These are phyloP conservation scores for Ogataea corticis DNA, from an alignment of 805 yeast species.

Conservation along the genomic window DNA sequence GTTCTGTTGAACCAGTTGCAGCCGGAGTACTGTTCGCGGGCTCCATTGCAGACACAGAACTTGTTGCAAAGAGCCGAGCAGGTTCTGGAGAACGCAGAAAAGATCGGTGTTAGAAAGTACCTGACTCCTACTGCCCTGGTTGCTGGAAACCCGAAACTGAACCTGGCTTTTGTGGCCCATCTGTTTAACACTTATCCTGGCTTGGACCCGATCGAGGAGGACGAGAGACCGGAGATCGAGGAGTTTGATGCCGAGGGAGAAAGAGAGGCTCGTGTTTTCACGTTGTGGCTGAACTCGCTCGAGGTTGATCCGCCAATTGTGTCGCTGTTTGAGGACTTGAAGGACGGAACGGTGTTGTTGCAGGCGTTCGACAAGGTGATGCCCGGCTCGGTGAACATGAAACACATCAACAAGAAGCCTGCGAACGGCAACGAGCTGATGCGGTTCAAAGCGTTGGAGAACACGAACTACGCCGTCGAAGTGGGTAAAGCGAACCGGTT, in stretches of 20 bases:
- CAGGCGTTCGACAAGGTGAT: conserved; percentile 95
- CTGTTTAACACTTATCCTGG: conserved; percentile 97
- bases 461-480: conserved; percentile 97
- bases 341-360: conserved; percentile 84
- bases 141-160: conserved; percentile 94
- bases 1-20: conserved; percentile 84
- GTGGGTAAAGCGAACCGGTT: conserved; percentile 90
- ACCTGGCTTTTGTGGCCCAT: conserved; percentile 96
- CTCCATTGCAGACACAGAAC: conserved; percentile 79
- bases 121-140: conserved; percentile 91
- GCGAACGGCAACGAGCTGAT: conserved; percentile 70
- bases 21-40: conserved; percentile 77
- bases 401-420: conserved; percentile 84
- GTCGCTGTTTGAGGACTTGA: conserved; percentile 87
- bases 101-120: conserved; percentile 88
- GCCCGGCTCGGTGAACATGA: conserved; percentile 85
- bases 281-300: conserved; percentile 93
- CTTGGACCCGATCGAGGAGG: conserved; percentile 89
- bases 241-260: conserved; percentile 99
- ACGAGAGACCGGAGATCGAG: conserved; percentile 90
- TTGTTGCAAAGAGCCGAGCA: conserved; percentile 82
- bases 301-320: conserved; percentile 96
- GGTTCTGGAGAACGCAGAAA: conserved; percentile 83
- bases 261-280: conserved; percentile 97
- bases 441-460: conserved; percentile 93